Evolutionary conservation across 164 flowering plant species (phyloP).

Genomic region (Tinospora cordifolia): DNA sequence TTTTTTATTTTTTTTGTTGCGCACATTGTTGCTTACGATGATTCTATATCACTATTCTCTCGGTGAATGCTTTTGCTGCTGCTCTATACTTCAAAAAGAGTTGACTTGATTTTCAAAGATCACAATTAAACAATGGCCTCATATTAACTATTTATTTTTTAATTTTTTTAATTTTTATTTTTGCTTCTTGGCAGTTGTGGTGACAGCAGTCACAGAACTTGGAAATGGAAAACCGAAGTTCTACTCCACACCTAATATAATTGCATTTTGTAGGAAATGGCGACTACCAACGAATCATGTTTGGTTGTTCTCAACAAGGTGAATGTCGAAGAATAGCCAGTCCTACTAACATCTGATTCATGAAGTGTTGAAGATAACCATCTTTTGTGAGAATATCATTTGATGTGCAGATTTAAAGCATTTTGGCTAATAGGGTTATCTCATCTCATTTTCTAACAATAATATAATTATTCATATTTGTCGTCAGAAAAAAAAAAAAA

Average conservation of each 20-base stretch:
- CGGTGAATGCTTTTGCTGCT: background rate
- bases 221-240: conserved; percentile 86
- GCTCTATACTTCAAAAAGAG: background rate
- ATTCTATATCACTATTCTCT: background rate
- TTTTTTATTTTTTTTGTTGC: background rate
- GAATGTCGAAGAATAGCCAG: conserved; percentile 8
- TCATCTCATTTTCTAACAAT: too few relatives aligned
- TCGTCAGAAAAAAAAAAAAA: too few relatives aligned
- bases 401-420: background rate
- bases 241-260: conserved; percentile 85
- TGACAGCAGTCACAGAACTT: conserved; percentile 91
- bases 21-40: background rate
- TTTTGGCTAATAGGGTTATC: background rate
- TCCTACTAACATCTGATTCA: background rate
- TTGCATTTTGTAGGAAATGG: conserved; percentile 92
- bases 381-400: background rate
- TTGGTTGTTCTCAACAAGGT: conserved; percentile 95
- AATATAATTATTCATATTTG: too few relatives aligned
- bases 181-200: conserved; percentile 58
- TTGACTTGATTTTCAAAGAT: background rate
- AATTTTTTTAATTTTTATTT: background rate
- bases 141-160: background rate
- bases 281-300: conserved; percentile 91
- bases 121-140: background rate
- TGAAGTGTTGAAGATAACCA: background rate